Evolutionary conservation across 768 basidiomycete genomes (phyloP).

Genomic region (Naganishia friedmannii): DNA sequence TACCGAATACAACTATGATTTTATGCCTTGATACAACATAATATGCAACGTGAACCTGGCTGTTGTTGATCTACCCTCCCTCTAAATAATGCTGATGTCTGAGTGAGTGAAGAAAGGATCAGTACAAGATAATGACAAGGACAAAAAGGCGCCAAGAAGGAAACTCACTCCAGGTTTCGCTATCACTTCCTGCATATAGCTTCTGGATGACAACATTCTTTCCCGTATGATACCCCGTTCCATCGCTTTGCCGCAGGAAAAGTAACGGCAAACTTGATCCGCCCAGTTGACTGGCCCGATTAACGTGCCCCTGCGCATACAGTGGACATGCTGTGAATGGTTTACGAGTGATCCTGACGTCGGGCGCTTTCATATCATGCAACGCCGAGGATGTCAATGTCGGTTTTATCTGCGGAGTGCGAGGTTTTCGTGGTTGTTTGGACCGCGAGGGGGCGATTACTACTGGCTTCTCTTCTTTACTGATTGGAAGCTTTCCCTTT

Average conservation of each 20-base stretch:
- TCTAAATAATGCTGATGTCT: constrained; percentile 21
- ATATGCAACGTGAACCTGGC: neutral
- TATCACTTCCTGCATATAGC: constrained; percentile 23
- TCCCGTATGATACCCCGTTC: constrained; percentile 33
- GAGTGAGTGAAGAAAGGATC: too few species aligned
- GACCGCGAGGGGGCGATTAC: neutral
- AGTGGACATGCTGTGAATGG: constrained; percentile 21
- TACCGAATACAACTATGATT: constrained; percentile 2
- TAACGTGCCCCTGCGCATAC: constrained; percentile 26
- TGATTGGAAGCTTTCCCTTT: neutral
- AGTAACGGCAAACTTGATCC: constrained; percentile 30
- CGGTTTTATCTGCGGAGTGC: constrained; percentile 20
- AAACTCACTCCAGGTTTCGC: constrained; percentile 25
- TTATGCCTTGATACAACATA: neutral
- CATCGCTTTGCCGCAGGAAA: constrained; percentile 32
- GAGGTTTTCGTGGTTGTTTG: constrained; percentile 25
- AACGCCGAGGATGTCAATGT: constrained; percentile 20
- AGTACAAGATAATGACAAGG: neutral
- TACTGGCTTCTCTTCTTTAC: neutral
- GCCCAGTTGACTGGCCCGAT: constrained; percentile 21
- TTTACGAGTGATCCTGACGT: constrained; percentile 28
- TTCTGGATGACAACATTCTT: constrained; percentile 32
- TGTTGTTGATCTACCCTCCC: neutral
- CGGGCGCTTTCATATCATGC: constrained; percentile 14
- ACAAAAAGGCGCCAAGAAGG: neutral